These are phyloP conservation scores for Vanrija humicola DNA, from an alignment of 1,284 basidiomycete species.

Conservation along the genomic window DNA sequence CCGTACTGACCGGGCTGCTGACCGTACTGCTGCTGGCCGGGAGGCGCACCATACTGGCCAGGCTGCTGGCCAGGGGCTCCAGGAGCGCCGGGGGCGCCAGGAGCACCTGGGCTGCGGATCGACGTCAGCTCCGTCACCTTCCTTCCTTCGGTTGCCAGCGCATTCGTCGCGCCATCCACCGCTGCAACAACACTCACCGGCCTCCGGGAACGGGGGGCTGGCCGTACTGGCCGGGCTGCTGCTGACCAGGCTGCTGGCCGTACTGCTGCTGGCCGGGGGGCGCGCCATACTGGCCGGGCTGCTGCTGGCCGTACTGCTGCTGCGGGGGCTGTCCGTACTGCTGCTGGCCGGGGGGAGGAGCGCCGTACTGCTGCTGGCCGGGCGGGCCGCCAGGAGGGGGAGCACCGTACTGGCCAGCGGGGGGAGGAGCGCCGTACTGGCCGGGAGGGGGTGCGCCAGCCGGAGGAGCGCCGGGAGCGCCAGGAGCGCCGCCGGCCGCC, in stretches of 20 bases:
- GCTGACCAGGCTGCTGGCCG: slow-evolving; percentile 32
- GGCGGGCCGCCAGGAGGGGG: slow-evolving; percentile 4
- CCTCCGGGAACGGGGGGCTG: slow-evolving; percentile 9
- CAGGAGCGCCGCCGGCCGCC: slow-evolving; percentile 11
- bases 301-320: slow-evolving; percentile 19
- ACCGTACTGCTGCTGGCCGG: background rate
- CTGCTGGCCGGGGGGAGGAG: slow-evolving; percentile 32
- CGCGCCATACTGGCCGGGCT: slow-evolving; percentile 18
- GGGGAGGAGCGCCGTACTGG: slow-evolving; percentile 11
- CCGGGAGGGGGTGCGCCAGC: slow-evolving; percentile 1
- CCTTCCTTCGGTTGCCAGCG: too few species aligned
- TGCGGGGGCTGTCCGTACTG: slow-evolving; percentile 15
- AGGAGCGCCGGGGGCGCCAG: too few species aligned
- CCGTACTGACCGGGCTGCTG: slow-evolving; percentile 15
- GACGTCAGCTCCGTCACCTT: too few species aligned
- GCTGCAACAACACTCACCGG: too few species aligned
- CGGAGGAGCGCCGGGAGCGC: slow-evolving; percentile 9
- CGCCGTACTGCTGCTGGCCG: slow-evolving; percentile 13
- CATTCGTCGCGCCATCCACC: too few species aligned
- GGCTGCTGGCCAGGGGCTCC: slow-evolving; percentile 25
- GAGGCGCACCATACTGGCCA: slow-evolving; percentile 6
- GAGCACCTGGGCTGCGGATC: slow-evolving; percentile 7
- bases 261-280: slow-evolving; percentile 20
- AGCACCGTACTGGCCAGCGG: background rate
- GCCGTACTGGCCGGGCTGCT: slow-evolving; percentile 26